Base-by-base conservation (phyloP, 2,329 filamentous ascomycete species). In the Coleophoma cylindrospora region DNA sequence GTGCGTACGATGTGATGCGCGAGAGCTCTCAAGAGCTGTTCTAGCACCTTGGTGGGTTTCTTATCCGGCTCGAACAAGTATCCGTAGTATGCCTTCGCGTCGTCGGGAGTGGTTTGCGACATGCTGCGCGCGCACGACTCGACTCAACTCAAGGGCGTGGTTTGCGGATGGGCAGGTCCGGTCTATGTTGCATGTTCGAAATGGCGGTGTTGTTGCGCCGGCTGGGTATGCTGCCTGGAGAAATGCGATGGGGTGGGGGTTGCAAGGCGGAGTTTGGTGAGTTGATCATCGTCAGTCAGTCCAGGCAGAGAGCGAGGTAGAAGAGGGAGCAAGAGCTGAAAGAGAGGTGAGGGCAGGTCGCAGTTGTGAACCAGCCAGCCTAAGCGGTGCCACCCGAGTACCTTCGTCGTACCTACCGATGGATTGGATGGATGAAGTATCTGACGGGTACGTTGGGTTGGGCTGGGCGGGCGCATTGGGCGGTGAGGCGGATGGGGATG, bases 61-160 rank as follows among this genome's bases (percentile, higher is more conserved):
- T 89, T 89, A 66, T 87, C 75, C 34, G 72, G 68, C 56, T 83
- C 77, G 61, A 87, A 88, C 61, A 91, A 74, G 65, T 86, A 84
- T 45, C 80, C 80, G 70, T 88, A 89, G 50, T 57, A 66, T 7
- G 53, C 49, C 46, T 59, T 62, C 8, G 57, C 48, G 51, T 64
- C 62, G 34, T 57, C 54, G 11, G 45, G 22, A 27, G 34, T n/a
- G 14, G 55, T 48, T 50, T 58, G 54, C 49, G 57, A 41, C 53
- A 57, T 56, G 14, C 43, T 27, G 27, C 27, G 27, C 27, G 6
- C 27, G 27, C 27, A 10, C 27, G 27, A 27, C 27, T 27, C 27
- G 8, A 27, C 22, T 27, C 4, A 27, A 27, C 27, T 49, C 50
- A 50, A 37, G 34, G 50, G 37, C 37, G 50, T 45, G 15, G 41